Base-by-base conservation (phyloP, 2,329 filamentous ascomycete genomes). In the Xylaria polymorpha region DNA sequence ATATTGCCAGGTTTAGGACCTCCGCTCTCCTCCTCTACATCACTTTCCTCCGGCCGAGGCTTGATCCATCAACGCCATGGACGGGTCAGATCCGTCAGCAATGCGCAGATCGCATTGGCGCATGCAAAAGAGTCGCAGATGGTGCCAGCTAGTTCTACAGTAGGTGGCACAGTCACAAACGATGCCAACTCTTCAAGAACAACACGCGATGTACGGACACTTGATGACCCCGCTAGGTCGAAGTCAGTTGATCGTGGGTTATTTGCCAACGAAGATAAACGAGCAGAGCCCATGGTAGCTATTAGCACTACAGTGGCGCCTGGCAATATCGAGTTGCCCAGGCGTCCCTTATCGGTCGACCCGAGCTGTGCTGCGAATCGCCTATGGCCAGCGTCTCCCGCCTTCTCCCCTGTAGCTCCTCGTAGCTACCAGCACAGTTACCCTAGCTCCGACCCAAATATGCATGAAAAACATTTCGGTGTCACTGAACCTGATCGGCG, bases 161-260 rank as follows among this genome's bases (percentile, higher is more conserved):
- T 77, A 37, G 80, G 81, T 9, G 77, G 58, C 20, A 65, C 74
- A 20, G 72, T 74, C 4, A 66, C 70, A n/a, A 81, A 83, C 43
- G 78, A 82, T 59, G 82, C 87, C 61, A 86, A 82, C 7, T 80
- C 83, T 1, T 78, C 81, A 25, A 80, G 83, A 25, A 83, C 81
- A 67, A 78, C 81, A 8, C 82, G 83, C 2, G 82, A 85, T 37
- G 75, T 81, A 35, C 75, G 81, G 66, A 61, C 76, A 48, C 53
- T 74, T 50, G 86, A 87, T 48, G 84, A 86, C 43, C 79, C 81
- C 25, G 82, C 84, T 1, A 85, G 90, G 43, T 86, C 88, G 5
- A 85, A 85, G 39, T 93, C 91, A 0, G 88, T 89, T 7, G 91
- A 94, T 68, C 84, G 89, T 50, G 85, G 86, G 72, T 72, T 87